These are phyloP conservation scores for Phytopythium helicoides DNA, from an alignment of 352 stramenopile species.

Conservation along the genomic window DNA sequence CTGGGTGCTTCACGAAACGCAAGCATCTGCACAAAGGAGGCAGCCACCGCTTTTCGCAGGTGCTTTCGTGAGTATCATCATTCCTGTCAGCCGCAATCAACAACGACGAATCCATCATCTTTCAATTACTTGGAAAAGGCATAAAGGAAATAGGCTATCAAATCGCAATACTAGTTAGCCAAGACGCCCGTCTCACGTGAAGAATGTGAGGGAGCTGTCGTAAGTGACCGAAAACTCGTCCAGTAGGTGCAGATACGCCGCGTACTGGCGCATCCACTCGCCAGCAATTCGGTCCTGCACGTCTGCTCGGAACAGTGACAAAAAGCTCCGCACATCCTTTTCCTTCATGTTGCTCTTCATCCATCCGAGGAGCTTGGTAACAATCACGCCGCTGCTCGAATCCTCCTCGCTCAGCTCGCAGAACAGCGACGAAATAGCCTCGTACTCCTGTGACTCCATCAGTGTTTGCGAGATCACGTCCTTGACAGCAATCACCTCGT, in stretches of 20 bases:
- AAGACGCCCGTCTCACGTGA: conserved; percentile 31
- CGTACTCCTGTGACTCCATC: conserved; percentile 50
- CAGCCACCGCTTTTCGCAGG: conserved; percentile 36
- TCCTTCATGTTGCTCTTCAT: conserved; percentile 59
- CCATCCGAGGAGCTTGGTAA: conserved; percentile 66
- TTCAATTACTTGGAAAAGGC: no score
- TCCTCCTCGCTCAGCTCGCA: conserved; percentile 53
- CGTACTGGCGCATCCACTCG: conserved; percentile 72
- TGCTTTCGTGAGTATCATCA: conserved; percentile 1
- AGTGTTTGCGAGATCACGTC: conserved; percentile 51
- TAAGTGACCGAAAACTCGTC: conserved; percentile 68
- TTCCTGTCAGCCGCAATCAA: not conserved
- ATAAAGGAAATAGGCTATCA: no score
- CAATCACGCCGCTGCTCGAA: conserved; percentile 40
- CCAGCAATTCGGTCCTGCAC: conserved; percentile 53
- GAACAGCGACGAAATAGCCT: conserved; percentile 62
- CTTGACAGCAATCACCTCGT: conserved; percentile 53
- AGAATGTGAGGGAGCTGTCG: conserved; percentile 58
- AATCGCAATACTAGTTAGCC: no score
- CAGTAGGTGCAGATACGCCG: conserved; percentile 55
- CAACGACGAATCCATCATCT: no score
- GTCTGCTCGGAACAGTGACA: conserved; percentile 48
- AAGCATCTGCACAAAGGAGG: conserved; percentile 33
- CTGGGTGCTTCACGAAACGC: conserved; percentile 39
- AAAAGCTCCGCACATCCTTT: conserved; percentile 44